Evolutionary conservation across 139 green algal genomes (phyloP), one percentile per base, ranked within the genome.

Genomic region (Eudorina sp.): DNA sequence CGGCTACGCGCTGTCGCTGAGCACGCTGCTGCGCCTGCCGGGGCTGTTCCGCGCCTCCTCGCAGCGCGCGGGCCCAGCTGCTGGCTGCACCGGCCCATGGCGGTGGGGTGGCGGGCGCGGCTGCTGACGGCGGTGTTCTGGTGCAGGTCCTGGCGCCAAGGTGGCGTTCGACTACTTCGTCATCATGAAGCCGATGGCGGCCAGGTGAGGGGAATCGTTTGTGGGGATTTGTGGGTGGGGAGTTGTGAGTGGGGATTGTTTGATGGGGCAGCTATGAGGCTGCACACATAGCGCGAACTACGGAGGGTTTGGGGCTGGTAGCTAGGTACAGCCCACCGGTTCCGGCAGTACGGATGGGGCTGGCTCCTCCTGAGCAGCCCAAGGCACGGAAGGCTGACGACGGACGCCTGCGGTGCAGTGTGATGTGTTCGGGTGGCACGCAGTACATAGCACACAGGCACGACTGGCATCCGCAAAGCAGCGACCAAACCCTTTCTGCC

Each of bases 81-180:
- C 86, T 93, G 90, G 90, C 53, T 93, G 53, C 43, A 31, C 8
- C 53, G 18, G 1, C 68, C 66, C 53, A 88, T 91, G 90, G 48
- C 46, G 31, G 90, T 89, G 66, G 90, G 90, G 41, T 91, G 78
- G 85, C 82, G 90, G 53, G 46, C 86, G 9, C 84, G 83, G 25
- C 25, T 36, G 29, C 75, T 85, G 31, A 91, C 90, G 21, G 53
- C 41, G 16, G 43, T 92, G 18, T 93, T 93, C 90, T 93, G 90
- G 90, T 88, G 18, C 83, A 88, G 53, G 68, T 81, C 13, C 53
- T 93, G 25, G 80, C 40, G 90, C 91, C 72, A 93, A 93, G 88
- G 1, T 90, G n/a, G 88, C 84, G 51, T 93, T 93, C 84, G 90
- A 93, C 81, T 93, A 93, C 90, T 91, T 78, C 27, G 69, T 93